Percentiles rank a stretch among this genome's conserved stretches.
These are phyloP conservation scores for Ophiostoma tasmaniense DNA, from an alignment of 2,329 filamentous ascomycete species.

Conservation along the genomic window DNA sequence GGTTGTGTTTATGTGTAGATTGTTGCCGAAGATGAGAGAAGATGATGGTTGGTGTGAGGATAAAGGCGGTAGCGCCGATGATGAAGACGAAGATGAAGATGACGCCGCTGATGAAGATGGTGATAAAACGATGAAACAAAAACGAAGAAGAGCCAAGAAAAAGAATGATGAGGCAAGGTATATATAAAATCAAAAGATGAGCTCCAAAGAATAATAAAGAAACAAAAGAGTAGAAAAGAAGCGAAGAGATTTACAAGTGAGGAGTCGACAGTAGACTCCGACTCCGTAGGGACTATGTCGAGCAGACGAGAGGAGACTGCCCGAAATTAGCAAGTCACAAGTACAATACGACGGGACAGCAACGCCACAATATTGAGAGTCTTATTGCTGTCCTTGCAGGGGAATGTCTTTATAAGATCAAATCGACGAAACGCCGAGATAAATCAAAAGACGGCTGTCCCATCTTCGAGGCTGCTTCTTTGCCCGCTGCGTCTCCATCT, in stretches of 20 bases:
- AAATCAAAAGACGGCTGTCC: background rate
- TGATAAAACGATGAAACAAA: background rate
- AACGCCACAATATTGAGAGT: background rate
- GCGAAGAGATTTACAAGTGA: background rate
- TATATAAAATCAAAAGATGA: background rate
- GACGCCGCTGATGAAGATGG: background rate
- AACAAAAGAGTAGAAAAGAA: background rate
- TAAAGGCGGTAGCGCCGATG: background rate
- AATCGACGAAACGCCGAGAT: background rate
- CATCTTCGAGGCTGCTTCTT: too few relatives aligned
- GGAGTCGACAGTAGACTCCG: background rate
- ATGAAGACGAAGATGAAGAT: background rate
- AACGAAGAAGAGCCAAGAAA: background rate
- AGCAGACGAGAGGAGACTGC: background rate
- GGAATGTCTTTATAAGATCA: background rate
- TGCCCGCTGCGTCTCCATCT: background rate
- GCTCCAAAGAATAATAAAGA: background rate
- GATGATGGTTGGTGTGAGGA: background rate
- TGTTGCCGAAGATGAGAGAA: background rate
- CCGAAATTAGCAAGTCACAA: background rate
- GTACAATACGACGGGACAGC: background rate
- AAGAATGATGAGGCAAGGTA: background rate
- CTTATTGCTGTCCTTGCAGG: background rate
- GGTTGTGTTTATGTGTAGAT: conserved; percentile 14
- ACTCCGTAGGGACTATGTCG: background rate